A percentile compares a stretch with the other conserved stretches of the same genome.
phyloP scores from a whole-genome alignment of 306 rosid species.

The Ziziphus jujuba region DNA sequence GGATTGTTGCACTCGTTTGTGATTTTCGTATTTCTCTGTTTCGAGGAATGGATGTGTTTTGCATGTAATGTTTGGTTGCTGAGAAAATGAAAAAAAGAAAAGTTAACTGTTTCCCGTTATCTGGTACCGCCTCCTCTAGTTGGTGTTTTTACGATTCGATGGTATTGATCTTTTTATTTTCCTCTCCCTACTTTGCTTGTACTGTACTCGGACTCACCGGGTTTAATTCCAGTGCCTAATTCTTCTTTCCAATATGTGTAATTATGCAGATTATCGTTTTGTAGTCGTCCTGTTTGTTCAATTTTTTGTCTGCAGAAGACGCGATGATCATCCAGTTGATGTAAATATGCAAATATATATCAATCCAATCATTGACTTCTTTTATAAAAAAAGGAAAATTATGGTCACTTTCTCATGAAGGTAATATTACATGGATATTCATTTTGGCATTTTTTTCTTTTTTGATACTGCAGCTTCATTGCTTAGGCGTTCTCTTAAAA shows the following conservation, averaged over 20 bases:
- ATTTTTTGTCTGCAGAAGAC: not conserved
- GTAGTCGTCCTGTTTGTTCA: not conserved
- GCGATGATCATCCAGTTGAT: too few species aligned
- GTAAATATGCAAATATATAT: too few species aligned
- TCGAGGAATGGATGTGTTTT: too few species aligned
- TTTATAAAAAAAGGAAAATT: not conserved
- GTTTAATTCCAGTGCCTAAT: too few species aligned
- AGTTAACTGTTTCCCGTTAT: not conserved
- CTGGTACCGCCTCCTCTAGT: not conserved
- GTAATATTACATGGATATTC: not conserved
- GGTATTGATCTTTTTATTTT: not conserved
- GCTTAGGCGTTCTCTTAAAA: constrained; percentile 73
- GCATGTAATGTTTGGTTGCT: constrained; percentile 9
- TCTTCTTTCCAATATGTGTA: too few species aligned
- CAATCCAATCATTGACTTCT: too few species aligned
- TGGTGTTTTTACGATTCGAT: not conserved
- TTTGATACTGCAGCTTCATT: constrained; percentile 65
- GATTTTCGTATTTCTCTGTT: too few species aligned
- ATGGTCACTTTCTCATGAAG: too few species aligned
- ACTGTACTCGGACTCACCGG: too few species aligned
- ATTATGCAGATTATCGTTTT: not conserved
- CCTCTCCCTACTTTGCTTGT: not conserved
- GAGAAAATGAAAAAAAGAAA: not conserved
- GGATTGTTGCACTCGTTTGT: not conserved
- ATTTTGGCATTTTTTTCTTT: not conserved